These are phyloP conservation scores for Pestalotiopsis sp. DNA, from an alignment of 2,329 filamentous ascomycete species.

Conservation along the genomic window DNA sequence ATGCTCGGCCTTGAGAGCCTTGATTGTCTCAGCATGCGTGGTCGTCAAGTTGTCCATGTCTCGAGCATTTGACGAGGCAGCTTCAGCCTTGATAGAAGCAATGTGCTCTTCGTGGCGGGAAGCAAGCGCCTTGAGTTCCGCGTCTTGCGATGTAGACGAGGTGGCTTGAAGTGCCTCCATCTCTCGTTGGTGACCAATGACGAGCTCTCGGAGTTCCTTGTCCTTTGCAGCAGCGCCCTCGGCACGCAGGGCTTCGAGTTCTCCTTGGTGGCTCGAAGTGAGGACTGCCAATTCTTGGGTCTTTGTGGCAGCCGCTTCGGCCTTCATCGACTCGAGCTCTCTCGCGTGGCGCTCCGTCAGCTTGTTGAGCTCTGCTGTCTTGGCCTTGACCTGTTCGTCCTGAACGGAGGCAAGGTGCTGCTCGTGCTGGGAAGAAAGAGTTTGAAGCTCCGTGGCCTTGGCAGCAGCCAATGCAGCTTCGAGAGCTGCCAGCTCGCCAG, in stretches of 20 bases:
- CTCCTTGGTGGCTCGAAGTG: slow-evolving; percentile 10
- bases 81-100: slow-evolving; percentile 17
- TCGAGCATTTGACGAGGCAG: slow-evolving; percentile 20
- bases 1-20: slow-evolving; percentile 20
- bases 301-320: slow-evolving; percentile 17
- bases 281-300: slow-evolving; percentile 15
- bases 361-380: slow-evolving; percentile 19
- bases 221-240: slow-evolving; percentile 19
- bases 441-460: slow-evolving; percentile 19
- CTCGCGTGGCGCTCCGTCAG: slow-evolving; percentile 15
- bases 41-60: slow-evolving; percentile 22
- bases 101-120: slow-evolving; percentile 13
- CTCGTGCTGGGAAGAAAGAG: slow-evolving; percentile 19
- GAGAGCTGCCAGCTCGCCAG: slow-evolving; percentile 26
- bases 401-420: slow-evolving; percentile 19
- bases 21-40: slow-evolving; percentile 18
- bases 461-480: slow-evolving; percentile 23
- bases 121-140: slow-evolving; percentile 12
- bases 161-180: slow-evolving; percentile 17
- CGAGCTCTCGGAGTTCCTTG: slow-evolving; percentile 22
- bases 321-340: slow-evolving; percentile 13
- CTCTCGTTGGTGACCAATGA: slow-evolving; percentile 18
- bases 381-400: slow-evolving; percentile 19
- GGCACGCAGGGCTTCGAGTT: slow-evolving; percentile 16
- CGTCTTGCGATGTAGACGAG: slow-evolving; percentile 13